Evolutionary conservation across 495 filamentous ascomycete genomes (phyloP).

Genomic region (Melanomma pulvis-pyrius): DNA sequence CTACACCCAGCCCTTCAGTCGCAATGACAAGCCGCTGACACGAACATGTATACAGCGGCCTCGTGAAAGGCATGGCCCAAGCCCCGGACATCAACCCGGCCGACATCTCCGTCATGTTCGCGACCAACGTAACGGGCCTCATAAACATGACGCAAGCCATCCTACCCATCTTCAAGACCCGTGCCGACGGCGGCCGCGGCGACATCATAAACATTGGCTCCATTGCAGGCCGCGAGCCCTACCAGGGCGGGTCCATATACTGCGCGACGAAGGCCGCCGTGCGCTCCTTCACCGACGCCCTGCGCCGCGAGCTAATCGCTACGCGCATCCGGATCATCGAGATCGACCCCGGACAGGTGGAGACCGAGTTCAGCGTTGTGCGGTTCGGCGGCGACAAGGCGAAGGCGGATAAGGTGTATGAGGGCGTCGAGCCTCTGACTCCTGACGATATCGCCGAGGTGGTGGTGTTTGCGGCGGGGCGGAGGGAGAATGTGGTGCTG

Average conservation of each 20-base stretch:
- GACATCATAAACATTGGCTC: conserved; percentile 98
- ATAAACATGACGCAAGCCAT: conserved; percentile 97
- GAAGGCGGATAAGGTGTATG: conserved; percentile 95
- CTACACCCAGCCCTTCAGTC: background rate
- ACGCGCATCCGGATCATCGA: conserved; percentile 88
- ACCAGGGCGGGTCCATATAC: conserved; percentile 91
- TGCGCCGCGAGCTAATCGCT: conserved; percentile 86
- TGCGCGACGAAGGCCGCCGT: conserved; percentile 96
- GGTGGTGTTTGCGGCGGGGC: conserved; percentile 84
- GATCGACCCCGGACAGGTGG: conserved; percentile 94
- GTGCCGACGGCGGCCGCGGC: conserved; percentile 75
- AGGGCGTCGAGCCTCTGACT: conserved; percentile 85
- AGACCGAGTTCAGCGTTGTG: conserved; percentile 97
- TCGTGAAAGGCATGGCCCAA: conserved; percentile 85
- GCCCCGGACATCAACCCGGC: conserved; percentile 80
- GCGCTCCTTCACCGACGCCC: conserved; percentile 81
- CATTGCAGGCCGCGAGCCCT: conserved; percentile 89
- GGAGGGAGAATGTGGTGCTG: conserved; percentile 92
- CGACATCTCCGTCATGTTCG: conserved; percentile 86
- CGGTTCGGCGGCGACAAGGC: conserved; percentile 89
- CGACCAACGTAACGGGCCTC: conserved; percentile 89
- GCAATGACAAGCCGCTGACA: background rate
- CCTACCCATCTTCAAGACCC: conserved; percentile 79
- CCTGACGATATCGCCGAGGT: conserved; percentile 95
- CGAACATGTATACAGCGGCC: conserved; percentile 66